Conservation (phyloP, 148 eudicot species). For the Rhododendron simsii region DNA sequence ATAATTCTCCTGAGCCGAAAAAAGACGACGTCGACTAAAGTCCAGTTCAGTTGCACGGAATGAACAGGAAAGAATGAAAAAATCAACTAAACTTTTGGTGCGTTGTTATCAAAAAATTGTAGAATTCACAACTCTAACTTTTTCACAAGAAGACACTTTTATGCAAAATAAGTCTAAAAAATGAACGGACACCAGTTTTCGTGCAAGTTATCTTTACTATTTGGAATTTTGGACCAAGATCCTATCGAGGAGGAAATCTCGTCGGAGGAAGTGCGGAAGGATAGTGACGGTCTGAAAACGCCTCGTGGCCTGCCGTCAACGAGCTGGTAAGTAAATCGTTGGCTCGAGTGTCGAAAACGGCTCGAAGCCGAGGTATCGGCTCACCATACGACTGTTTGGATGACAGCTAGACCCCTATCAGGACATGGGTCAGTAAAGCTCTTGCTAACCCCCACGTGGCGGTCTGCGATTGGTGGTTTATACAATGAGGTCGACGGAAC, state of each 20-base stretch:
- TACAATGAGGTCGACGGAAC: background rate
- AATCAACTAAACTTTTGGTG: no score
- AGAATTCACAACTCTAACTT: no score
- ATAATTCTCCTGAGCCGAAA: no score
- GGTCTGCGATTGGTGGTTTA: background rate
- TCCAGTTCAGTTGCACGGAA: no score
- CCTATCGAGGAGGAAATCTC: background rate
- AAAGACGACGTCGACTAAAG: no score
- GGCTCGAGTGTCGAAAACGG: background rate
- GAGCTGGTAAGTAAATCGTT: background rate
- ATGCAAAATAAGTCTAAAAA: no score
- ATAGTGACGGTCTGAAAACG: background rate
- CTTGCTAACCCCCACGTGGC: background rate
- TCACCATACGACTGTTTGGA: no score
- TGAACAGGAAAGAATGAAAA: fast-evolving
- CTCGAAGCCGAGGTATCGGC: background rate
- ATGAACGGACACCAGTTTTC: no score
- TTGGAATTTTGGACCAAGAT: no score
- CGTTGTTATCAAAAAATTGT: no score
- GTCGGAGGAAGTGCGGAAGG: background rate
- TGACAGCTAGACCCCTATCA: background rate
- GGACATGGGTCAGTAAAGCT: background rate
- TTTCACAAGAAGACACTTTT: no score
- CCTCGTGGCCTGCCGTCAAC: background rate
- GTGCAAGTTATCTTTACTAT: no score